These are phyloP conservation scores for Striga hermonthica DNA, from an alignment of 305 asterid genomes.

Conservation along the genomic window DNA sequence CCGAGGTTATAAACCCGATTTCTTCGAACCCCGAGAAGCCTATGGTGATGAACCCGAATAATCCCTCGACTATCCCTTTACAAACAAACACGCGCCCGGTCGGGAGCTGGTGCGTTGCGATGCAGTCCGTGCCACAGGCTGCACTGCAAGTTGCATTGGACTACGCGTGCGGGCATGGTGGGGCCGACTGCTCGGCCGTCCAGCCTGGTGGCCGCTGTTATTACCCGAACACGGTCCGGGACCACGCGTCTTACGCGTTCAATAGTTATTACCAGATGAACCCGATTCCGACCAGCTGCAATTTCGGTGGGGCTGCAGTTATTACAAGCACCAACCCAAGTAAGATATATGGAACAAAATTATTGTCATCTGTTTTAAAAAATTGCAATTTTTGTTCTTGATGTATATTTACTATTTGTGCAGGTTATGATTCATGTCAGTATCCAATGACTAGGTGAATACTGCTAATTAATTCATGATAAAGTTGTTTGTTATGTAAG, in stretches of 20 bases:
- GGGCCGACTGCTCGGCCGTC: constrained; percentile 68
- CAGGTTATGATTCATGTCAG: constrained; percentile 75
- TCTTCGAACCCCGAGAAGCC: constrained; percentile 50
- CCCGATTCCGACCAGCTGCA: constrained; percentile 78
- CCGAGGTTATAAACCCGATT: constrained; percentile 42
- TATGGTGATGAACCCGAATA: constrained; percentile 39
- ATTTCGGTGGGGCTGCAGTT: constrained; percentile 74
- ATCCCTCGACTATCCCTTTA: constrained; percentile 51
- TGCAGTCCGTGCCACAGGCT: constrained; percentile 47
- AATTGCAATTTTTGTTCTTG: background rate
- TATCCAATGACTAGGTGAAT: constrained; percentile 73
- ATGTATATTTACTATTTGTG: constrained; percentile 31
- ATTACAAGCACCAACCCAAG: constrained; percentile 82
- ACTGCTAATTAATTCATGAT: constrained; percentile 13
- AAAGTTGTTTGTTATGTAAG: background rate
- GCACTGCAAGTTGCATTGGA: constrained; percentile 67
- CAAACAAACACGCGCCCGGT: constrained; percentile 36
- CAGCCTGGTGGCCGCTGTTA: constrained; percentile 58
- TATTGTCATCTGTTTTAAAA: background rate
- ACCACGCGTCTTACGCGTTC: constrained; percentile 76
- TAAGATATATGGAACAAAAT: constrained; percentile 31
- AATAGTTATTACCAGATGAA: constrained; percentile 72
- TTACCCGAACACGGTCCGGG: constrained; percentile 51
- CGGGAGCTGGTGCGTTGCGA: constrained; percentile 84
- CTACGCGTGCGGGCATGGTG: constrained; percentile 73